Evolutionary conservation across 805 yeast genomes (phyloP).

Genomic region (Barnettozyma sp.): DNA sequence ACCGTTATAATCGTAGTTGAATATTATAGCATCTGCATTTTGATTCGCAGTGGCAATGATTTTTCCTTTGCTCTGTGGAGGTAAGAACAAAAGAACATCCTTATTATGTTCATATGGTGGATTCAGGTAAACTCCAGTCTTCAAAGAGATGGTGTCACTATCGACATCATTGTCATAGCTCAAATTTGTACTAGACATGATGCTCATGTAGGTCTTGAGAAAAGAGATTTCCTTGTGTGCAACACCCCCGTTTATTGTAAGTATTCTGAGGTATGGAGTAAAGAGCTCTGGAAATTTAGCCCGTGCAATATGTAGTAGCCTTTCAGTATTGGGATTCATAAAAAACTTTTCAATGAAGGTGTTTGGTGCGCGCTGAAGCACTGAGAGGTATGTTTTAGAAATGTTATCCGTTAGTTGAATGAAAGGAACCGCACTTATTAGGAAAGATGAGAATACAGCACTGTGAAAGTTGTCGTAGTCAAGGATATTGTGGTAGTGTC

Average conservation of each 20-base stretch:
- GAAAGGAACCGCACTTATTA: conserved; percentile 34
- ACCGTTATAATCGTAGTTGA: conserved; percentile 71
- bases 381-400: conserved; percentile 26
- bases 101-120: conserved; percentile 51
- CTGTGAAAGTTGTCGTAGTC: conserved; percentile 45
- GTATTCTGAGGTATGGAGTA: conserved; percentile 51
- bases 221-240: conserved; percentile 57
- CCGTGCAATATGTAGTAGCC: conserved; percentile 38
- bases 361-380: conserved; percentile 28
- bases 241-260: conserved; percentile 56
- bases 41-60: conserved; percentile 46
- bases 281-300: conserved; percentile 71
- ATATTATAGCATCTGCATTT: conserved; percentile 44
- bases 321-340: conserved; percentile 28
- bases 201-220: conserved; percentile 56
- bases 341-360: conserved; percentile 34
- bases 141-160: conserved; percentile 45
- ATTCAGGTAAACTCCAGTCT: conserved; percentile 40
- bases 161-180: conserved; percentile 41
- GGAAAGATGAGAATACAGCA: conserved; percentile 34
- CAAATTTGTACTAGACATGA: conserved; percentile 32
- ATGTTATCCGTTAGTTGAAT: conserved; percentile 37
- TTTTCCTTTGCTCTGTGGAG: conserved; percentile 63
- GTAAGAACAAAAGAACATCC: conserved; percentile 38
- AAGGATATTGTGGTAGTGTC: conserved; percentile 35